phyloP scores from a whole-genome alignment of 2,329 filamentous ascomycete species.

The Arthrinium phaeospermum region DNA sequence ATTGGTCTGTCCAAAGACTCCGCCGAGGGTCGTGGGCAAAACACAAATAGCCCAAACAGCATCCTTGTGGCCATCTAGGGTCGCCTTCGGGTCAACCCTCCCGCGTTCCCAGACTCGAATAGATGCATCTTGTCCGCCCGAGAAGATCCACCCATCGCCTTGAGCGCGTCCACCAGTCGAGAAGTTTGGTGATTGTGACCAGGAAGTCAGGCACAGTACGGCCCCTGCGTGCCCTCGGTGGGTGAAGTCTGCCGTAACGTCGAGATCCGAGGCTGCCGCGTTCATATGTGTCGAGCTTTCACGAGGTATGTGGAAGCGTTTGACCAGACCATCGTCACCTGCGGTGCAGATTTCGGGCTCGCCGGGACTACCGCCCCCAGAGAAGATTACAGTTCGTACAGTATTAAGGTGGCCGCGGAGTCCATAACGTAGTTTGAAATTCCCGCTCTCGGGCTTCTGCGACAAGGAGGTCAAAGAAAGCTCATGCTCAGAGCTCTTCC shows the following conservation, averaged over 20 bases:
- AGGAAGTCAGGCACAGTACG: constrained; percentile 85
- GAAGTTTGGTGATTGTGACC: constrained; percentile 86
- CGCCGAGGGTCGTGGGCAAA: constrained; percentile 79
- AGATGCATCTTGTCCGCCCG: constrained; percentile 91
- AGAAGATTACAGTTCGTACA: constrained; percentile 94
- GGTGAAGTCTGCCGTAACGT: constrained; percentile 92
- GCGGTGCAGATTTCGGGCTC: constrained; percentile 97
- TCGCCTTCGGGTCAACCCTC: constrained; percentile 92
- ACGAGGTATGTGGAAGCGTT: constrained; percentile 93
- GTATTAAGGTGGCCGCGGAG: constrained; percentile 92
- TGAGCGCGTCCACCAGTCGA: constrained; percentile 85
- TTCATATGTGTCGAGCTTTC: constrained; percentile 64
- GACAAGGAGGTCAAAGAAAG: constrained; percentile 54
- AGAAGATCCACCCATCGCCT: constrained; percentile 98
- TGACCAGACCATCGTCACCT: constrained; percentile 93
- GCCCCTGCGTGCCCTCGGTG: constrained; percentile 92
- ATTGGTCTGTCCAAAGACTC: constrained; percentile 78
- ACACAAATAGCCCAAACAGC: constrained; percentile 96
- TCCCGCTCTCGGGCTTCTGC: constrained; percentile 72
- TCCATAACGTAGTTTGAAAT: constrained; percentile 92
- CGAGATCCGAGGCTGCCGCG: constrained; percentile 74
- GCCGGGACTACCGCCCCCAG: constrained; percentile 90
- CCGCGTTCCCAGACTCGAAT: constrained; percentile 96
- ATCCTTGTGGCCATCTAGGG: constrained; percentile 91
- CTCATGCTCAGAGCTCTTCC: constrained; percentile 73